Evolutionary conservation across 495 filamentous ascomycete genomes (phyloP), one percentile per base, ranked within the genome.

Genomic region (Xylaria curta): DNA sequence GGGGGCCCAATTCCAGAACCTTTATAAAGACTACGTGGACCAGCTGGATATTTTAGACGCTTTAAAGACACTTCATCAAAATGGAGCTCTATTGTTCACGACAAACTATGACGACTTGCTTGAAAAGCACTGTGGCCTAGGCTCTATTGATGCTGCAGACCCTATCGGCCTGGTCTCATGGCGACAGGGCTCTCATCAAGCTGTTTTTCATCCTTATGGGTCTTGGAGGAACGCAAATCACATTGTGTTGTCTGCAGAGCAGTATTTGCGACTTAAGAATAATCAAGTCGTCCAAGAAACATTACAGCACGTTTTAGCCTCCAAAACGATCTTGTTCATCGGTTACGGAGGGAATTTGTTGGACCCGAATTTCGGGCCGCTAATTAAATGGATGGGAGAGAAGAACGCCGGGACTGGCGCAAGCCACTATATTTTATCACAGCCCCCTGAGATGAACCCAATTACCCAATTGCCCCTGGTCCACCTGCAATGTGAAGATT

Each of bases 41-140:
- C 49, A 58, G 36, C 21, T 19, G 15, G 49, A 44, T 3, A 56
- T 68, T 44, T 21, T 58, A 15, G 65, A 68, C 33, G 51, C 65
- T 3, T 24, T 68, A 31, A 49, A 46, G 36, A 4, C 36, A 28
- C 65, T 68, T 10, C 51, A 58, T 0, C 31, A 58, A 15, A n/a
- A 56, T 40, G 65, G 65, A 1, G 65, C 65, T 10, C 13, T 58
- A 9, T 19, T 68, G 19, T 54, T 68, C 6, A 68, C 65, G 2
- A 68, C 65, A 19, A 68, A 58, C 8, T 58, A 68, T 21, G 65
- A 68, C 38, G 49, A 58, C 65, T 12, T 68, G 13, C 65, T 68
- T n/a, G 65, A 68, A 13, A 44, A 15, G 21, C 65, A 68, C 36
- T 68, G 65, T 12, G 6, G 12, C 5, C 51, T 68, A 10, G 65